Conservation (phyloP, 352 stramenopile genomes). For the Pythium oligandrum region DNA sequence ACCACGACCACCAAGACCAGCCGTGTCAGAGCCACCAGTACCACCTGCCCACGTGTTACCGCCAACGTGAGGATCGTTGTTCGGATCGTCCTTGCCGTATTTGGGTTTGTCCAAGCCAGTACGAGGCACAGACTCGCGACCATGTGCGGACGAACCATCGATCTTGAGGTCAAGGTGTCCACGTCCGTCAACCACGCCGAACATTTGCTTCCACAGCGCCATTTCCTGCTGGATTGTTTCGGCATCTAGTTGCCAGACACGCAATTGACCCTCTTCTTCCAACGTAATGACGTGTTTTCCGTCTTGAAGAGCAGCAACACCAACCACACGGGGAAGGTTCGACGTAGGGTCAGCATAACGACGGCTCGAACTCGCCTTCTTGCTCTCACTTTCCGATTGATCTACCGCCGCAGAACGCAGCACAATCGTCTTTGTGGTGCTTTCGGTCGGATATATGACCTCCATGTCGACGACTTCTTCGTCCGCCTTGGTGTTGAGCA, state of each 20-base stretch:
- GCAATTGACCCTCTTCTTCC: slow-evolving; percentile 46
- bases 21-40: slow-evolving; percentile 91
- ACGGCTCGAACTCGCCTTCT: background rate
- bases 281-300: slow-evolving; percentile 46
- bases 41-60: slow-evolving; percentile 94
- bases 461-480: slow-evolving; percentile 17
- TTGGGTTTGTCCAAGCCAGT: slow-evolving; percentile 84
- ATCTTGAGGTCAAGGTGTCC: slow-evolving; percentile 42
- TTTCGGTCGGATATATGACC: slow-evolving; percentile 10
- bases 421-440: slow-evolving; percentile 38
- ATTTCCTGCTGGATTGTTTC: slow-evolving; percentile 38
- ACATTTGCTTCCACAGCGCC: slow-evolving; percentile 66
- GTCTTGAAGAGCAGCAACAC: slow-evolving; percentile 23
- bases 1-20: slow-evolving; percentile 89
- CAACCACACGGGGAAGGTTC: slow-evolving; percentile 31
- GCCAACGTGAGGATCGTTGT: slow-evolving; percentile 92
- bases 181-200: slow-evolving; percentile 21
- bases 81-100: slow-evolving; percentile 91
- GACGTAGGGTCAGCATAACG: slow-evolving; percentile 2
- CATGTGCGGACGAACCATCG: slow-evolving; percentile 24
- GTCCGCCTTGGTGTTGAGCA: slow-evolving; percentile 18
- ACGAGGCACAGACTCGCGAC: slow-evolving; percentile 46
- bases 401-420: slow-evolving; percentile 10
- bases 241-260: slow-evolving; percentile 62
- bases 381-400: too few relatives aligned